phyloP scores from a whole-genome alignment of 495 filamentous ascomycete genomes.

The Xylaria sp. region DNA sequence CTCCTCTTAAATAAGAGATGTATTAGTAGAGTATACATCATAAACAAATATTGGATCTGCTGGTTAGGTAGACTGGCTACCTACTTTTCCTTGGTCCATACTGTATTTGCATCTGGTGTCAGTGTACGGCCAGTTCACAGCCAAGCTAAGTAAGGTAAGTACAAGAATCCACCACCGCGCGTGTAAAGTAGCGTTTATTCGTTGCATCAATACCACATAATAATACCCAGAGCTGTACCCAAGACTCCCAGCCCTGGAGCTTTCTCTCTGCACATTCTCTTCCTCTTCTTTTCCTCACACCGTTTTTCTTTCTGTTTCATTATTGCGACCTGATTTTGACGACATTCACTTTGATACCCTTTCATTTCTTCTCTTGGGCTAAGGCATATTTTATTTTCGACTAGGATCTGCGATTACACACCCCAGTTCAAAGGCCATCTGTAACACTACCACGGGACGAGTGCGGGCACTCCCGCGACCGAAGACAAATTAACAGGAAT shows the following conservation, averaged over 20 bases:
- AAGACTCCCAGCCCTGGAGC: not conserved
- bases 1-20: not conserved
- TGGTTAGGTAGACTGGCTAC: not conserved
- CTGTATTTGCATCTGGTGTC: not conserved
- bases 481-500: not conserved
- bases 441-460: conserved; percentile 2
- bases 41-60: not conserved
- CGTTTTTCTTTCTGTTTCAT: not conserved
- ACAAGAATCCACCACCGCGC: conserved; percentile 20
- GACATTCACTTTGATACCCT: conserved; percentile 6
- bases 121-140: not conserved
- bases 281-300: not conserved
- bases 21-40: not conserved
- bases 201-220: conserved; percentile 15
- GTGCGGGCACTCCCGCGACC: conserved; percentile 12
- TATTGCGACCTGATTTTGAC: not conserved
- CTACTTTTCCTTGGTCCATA: not conserved
- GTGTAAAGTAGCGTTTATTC: conserved; percentile 20
- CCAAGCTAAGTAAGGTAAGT: conserved; percentile 20
- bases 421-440: not conserved
- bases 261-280: not conserved
- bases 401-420: not conserved
- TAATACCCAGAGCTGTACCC: conserved; percentile 12
- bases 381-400: not conserved
- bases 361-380: not conserved